These are phyloP conservation scores for Hamigera avellanea DNA, from an alignment of 495 filamentous ascomycete species.

Conservation along the genomic window DNA sequence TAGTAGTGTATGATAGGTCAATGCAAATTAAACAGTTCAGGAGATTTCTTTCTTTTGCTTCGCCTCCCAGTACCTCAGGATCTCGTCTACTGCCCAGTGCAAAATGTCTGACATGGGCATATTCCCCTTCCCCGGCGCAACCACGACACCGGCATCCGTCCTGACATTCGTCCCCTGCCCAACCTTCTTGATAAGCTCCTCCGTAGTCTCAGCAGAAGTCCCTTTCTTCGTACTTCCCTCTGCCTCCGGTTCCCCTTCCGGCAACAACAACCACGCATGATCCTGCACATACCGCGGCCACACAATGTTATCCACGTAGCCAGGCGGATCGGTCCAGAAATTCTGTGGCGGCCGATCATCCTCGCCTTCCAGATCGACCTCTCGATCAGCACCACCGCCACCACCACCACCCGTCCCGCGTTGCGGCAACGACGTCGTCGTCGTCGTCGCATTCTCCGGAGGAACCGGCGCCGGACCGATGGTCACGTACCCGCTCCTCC, in stretches of 20 bases:
- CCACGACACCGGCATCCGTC: slow-evolving; percentile 23
- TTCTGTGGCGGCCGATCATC: slow-evolving; percentile 46
- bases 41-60: slow-evolving; percentile 3
- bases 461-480: slow-evolving; percentile 35
- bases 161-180: slow-evolving; percentile 24
- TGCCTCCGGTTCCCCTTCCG: slow-evolving; percentile 48
- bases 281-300: slow-evolving; percentile 84
- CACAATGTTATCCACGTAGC: slow-evolving; percentile 88
- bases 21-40: neutral
- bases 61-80: slow-evolving; percentile 14
- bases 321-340: slow-evolving; percentile 89
- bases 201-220: neutral
- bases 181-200: slow-evolving; percentile 19
- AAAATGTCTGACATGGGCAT: slow-evolving; percentile 24
- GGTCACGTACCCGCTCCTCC: slow-evolving; percentile 75
- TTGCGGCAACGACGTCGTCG: slow-evolving; percentile 1
- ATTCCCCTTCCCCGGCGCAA: slow-evolving; percentile 25
- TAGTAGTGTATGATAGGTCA: too few species aligned
- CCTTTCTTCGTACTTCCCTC: slow-evolving; percentile 2
- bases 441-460: neutral
- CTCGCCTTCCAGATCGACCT: slow-evolving; percentile 25
- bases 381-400: slow-evolving; percentile 1
- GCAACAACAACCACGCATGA: slow-evolving; percentile 65
- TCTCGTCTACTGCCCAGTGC: slow-evolving; percentile 33
- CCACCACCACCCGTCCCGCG: neutral